Percentiles rank a stretch among this genome's conserved stretches.
Conservation (phyloP, 306 rosid genomes). For the Rubus parviflorus region DNA sequence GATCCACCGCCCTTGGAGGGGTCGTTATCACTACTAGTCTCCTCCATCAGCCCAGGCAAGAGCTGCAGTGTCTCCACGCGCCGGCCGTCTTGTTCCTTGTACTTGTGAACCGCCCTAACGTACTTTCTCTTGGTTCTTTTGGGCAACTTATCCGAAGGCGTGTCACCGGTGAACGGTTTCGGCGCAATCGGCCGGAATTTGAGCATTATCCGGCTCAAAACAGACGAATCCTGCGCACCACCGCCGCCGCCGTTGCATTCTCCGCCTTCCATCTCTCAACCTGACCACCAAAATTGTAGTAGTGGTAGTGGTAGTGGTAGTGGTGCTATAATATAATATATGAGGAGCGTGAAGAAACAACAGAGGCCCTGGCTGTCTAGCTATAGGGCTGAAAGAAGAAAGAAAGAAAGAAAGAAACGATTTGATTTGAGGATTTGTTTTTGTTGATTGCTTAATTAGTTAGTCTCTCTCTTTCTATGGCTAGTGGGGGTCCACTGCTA, state of each 20-base stretch:
- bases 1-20: slow-evolving; percentile 20
- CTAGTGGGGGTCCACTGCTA: neutral
- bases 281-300: too few relatives aligned
- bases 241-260: neutral
- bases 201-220: slow-evolving; percentile 39
- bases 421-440: too few relatives aligned
- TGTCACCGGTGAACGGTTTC: slow-evolving; percentile 42
- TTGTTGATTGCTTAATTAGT: too few relatives aligned
- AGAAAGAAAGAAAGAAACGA: too few relatives aligned
- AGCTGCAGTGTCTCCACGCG: slow-evolving; percentile 39
- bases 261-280: neutral
- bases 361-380: too few relatives aligned
- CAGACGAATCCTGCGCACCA: neutral
- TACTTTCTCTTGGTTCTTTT: slow-evolving; percentile 57
- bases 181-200: slow-evolving; percentile 84
- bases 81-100: neutral
- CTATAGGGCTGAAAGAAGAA: too few relatives aligned
- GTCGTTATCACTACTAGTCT: slow-evolving; percentile 7
- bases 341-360: too few relatives aligned
- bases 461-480: neutral
- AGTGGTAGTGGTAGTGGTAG: too few relatives aligned
- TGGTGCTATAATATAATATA: too few relatives aligned
- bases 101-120: slow-evolving; percentile 48
- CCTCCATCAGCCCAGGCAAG: slow-evolving; percentile 31
- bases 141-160: slow-evolving; percentile 1